These are phyloP conservation scores for Austroboletus novae-zelandiae DNA, from an alignment of 1,284 basidiomycete species.

Conservation along the genomic window DNA sequence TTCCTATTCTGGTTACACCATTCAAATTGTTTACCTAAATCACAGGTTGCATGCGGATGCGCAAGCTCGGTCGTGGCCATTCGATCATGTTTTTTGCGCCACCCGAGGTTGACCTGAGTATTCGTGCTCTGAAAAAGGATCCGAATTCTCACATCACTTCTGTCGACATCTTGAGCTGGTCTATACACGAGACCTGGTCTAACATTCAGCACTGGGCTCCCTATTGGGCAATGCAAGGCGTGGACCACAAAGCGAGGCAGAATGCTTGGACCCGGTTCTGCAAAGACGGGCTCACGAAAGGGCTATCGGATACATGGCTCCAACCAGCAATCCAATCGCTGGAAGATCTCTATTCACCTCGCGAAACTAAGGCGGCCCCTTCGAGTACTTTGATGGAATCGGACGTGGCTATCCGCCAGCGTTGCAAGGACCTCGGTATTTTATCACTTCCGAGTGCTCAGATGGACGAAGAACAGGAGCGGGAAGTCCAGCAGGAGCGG, in stretches of 20 bases:
- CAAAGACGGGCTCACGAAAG: not conserved
- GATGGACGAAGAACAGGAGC: not conserved
- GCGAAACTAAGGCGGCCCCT: not conserved
- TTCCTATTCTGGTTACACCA: too few species aligned
- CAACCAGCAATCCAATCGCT: constrained; percentile 34
- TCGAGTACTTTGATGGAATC: too few species aligned
- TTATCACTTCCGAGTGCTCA: not conserved
- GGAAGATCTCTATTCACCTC: not conserved
- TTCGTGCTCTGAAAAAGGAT: constrained; percentile 28
- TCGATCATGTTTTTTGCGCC: constrained; percentile 48
- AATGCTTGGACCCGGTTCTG: constrained; percentile 4
- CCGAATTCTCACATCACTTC: constrained; percentile 13
- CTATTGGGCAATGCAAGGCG: too few species aligned
- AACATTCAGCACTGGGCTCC: constrained; percentile 39
- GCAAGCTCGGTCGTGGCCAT: constrained; percentile 46
- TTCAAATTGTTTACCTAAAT: too few species aligned
- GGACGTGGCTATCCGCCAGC: not conserved
- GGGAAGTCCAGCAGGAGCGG: not conserved
- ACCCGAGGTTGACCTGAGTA: constrained; percentile 39
- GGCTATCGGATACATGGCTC: constrained; percentile 30
- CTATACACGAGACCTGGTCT: constrained; percentile 40
- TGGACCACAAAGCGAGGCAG: too few species aligned
- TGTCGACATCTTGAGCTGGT: constrained; percentile 41
- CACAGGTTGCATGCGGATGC: constrained; percentile 47
- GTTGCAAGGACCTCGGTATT: not conserved